phyloP scores from a whole-genome alignment of 306 rosid genomes.

The Inga leiocalycina region DNA sequence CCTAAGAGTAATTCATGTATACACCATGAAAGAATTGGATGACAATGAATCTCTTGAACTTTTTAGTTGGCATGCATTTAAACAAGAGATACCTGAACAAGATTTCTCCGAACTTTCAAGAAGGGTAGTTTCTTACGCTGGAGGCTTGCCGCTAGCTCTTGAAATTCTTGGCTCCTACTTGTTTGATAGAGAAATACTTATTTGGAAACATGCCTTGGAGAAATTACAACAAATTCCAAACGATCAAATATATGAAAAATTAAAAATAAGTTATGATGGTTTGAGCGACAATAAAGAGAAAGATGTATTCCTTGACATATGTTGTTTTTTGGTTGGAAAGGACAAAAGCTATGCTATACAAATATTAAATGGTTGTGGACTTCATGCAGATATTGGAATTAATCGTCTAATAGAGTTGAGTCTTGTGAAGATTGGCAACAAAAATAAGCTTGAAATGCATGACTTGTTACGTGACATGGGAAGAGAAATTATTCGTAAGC shows the following conservation, averaged over 20 bases:
- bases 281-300: neutral
- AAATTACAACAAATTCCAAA: neutral
- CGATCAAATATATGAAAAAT: neutral
- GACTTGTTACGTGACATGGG: neutral
- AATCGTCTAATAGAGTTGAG: neutral
- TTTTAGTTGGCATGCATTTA: neutral
- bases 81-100: neutral
- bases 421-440: neutral
- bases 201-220: neutral
- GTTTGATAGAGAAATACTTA: neutral
- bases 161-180: neutral
- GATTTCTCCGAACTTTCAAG: neutral
- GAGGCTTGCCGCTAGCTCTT: neutral
- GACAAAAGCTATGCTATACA: neutral
- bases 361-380: neutral
- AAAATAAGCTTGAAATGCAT: neutral
- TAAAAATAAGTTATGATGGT: constrained; percentile 1
- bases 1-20: neutral
- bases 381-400: neutral
- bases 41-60: neutral
- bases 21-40: neutral
- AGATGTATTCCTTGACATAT: neutral
- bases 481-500: neutral
- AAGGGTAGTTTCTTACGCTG: neutral
- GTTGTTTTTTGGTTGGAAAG: neutral